These are phyloP conservation scores for Melampsora medusae DNA, from an alignment of 1,284 basidiomycete genomes.

Conservation along the genomic window DNA sequence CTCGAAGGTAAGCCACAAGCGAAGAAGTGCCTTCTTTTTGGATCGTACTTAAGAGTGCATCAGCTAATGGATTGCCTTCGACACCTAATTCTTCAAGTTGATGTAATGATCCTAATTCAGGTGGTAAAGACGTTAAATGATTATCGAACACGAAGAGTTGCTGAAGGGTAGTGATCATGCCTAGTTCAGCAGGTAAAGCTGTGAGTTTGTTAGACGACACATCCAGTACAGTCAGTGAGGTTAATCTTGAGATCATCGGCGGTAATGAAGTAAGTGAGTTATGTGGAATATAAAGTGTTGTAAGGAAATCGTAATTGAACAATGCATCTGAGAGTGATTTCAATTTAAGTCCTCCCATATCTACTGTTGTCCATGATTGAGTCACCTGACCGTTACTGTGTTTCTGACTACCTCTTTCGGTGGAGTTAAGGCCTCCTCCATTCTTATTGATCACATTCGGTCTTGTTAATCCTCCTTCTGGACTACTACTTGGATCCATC, in stretches of 20 bases:
- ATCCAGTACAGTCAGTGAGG: constrained; percentile 85
- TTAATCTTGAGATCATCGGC: constrained; percentile 76
- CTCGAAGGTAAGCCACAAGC: constrained; percentile 81
- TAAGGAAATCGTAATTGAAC: constrained; percentile 88
- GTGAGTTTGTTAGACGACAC: constrained; percentile 83
- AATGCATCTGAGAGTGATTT: constrained; percentile 81
- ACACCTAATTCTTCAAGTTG: constrained; percentile 90
- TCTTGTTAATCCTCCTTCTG: constrained; percentile 44
- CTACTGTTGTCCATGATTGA: constrained; percentile 74
- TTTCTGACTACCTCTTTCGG: constrained; percentile 45
- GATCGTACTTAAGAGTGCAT: constrained; percentile 71
- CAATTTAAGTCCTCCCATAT: constrained; percentile 92
- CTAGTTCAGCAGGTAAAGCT: constrained; percentile 79
- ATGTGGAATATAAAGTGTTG: constrained; percentile 95
- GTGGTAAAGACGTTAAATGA: constrained; percentile 75
- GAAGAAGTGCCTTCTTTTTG: constrained; percentile 90
- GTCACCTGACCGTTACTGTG: constrained; percentile 28
- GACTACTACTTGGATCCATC: constrained; percentile 29
- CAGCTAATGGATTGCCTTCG: constrained; percentile 90
- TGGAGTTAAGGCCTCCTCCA: constrained; percentile 26
- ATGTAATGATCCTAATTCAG: constrained; percentile 84
- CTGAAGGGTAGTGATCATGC: constrained; percentile 83
- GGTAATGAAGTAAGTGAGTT: constrained; percentile 80
- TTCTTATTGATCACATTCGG: constrained; percentile 36
- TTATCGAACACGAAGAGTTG: constrained; percentile 97